phyloP scores from a whole-genome alignment of 2,329 filamentous ascomycete species.

The Aspergillus sp. region DNA sequence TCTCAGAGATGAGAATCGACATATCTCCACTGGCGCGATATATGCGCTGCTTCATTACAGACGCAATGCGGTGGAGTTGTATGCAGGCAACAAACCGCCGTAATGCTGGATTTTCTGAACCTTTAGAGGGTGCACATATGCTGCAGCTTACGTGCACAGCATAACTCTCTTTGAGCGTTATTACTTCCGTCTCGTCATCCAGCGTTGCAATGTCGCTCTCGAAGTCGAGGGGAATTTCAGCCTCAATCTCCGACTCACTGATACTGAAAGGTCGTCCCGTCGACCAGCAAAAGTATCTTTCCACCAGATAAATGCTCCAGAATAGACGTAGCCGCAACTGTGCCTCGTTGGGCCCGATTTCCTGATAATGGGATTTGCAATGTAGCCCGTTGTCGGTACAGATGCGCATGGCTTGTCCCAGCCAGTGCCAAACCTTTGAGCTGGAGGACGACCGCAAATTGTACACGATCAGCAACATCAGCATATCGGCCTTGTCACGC shows the following conservation, averaged over 20 bases:
- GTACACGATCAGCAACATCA: slow-evolving; percentile 23
- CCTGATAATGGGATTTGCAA: slow-evolving; percentile 15
- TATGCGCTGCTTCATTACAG: slow-evolving; percentile 14
- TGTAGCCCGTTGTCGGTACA: slow-evolving; percentile 27
- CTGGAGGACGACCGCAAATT: slow-evolving; percentile 21
- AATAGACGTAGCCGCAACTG: slow-evolving; percentile 26
- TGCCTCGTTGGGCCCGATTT: slow-evolving; percentile 11
- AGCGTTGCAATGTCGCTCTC: neutral
- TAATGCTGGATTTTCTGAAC: neutral
- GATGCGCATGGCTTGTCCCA: slow-evolving; percentile 25
- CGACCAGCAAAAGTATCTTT: slow-evolving; percentile 27
- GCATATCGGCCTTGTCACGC: slow-evolving; percentile 19
- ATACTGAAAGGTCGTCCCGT: slow-evolving; percentile 33
- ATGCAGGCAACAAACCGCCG: slow-evolving; percentile 14
- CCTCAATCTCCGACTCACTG: slow-evolving; percentile 32
- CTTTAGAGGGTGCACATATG: too few species aligned
- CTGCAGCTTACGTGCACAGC: too few species aligned
- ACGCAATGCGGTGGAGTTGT: slow-evolving; percentile 18
- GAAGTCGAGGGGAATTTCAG: slow-evolving; percentile 10
- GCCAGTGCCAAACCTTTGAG: slow-evolving; percentile 26
- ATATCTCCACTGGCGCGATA: slow-evolving; percentile 16
- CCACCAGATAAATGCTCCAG: slow-evolving; percentile 32
- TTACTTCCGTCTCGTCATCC: neutral
- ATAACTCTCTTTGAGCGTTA: too few species aligned
- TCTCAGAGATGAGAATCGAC: slow-evolving; percentile 6